Base-by-base conservation (phyloP, 2,329 filamentous ascomycete species). In the Dryadomyces sulphureus region DNA sequence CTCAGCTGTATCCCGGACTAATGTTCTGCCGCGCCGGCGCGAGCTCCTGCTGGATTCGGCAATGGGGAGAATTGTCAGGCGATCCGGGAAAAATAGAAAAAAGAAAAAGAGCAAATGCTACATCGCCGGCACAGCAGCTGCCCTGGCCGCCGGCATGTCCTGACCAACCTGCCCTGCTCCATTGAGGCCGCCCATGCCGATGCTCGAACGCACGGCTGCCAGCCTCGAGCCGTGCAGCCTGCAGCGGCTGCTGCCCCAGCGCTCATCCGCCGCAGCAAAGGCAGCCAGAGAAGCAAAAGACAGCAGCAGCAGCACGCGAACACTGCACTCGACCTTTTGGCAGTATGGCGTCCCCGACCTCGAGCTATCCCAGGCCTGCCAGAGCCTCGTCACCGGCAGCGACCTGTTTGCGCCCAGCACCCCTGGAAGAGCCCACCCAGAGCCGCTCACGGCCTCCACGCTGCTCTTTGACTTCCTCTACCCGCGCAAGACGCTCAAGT, bases 191-290 rank as follows among this genome's bases (percentile, higher is more conserved):
- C 17, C 21, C 41, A 55, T 57, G 55, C 65, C 62, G 59, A 75
- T 77, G 72, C 69, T 77, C 55, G 73, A 77, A 65, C 69, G 72
- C 66, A 73, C 72, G 47, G 70, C 71, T 36, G 66, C 68, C 50
- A 66, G 64, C 59, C 60, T 77, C 60, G 73, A 77, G 67, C 67
- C 72, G 59, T 69, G 70, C 63, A 65, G 65, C 53, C 62, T 76
- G 57, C 69, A 70, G 59, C 66, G 71, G 59, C 65, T 72, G 50
- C 61, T 75, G 47, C 65, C 67, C 34, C 54, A 62, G 39, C 9
- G 17, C 11, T 3, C 27, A 32, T n/a, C n/a, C n/a, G n/a, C n/a
- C n/a, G n/a, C n/a, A n/a, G n/a, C n/a, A n/a, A n/a, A n/a, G n/a
- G n/a, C n/a, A n/a, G n/a, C n/a, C n/a, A n/a, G n/a, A n/a, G n/a